Evolutionary conservation across 2,329 filamentous ascomycete species (phyloP).

Genomic region (Fulvia fulva): DNA sequence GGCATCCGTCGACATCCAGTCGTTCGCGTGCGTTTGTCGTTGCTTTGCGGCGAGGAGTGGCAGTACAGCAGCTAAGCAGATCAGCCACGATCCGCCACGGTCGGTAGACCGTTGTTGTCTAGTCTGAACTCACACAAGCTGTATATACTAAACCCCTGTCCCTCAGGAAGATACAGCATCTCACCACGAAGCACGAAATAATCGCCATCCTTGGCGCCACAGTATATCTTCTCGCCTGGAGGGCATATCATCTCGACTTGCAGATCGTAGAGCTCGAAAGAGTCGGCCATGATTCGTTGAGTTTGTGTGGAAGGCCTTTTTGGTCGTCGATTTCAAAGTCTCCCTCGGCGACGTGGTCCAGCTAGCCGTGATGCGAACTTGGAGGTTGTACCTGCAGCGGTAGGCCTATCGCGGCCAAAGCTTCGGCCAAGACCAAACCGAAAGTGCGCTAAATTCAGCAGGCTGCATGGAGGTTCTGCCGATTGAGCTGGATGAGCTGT

Average conservation of each 20-base stretch:
- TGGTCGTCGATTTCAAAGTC: too few relatives aligned
- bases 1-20: conserved; percentile 24
- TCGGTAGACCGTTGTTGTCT: too few relatives aligned
- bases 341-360: too few relatives aligned
- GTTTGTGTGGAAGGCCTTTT: too few relatives aligned
- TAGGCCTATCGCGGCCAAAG: neutral
- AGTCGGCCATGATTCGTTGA: conserved; percentile 10
- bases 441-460: neutral
- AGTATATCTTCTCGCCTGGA: conserved; percentile 18
- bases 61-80: conserved; percentile 17
- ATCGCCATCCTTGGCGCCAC: conserved; percentile 21
- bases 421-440: neutral
- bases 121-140: conserved; percentile 16
- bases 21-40: conserved; percentile 16
- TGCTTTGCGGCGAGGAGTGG: conserved; percentile 24
- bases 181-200: conserved; percentile 22
- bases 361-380: neutral
- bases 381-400: neutral
- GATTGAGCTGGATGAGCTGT: neutral
- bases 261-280: conserved; percentile 18
- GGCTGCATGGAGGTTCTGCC: too few relatives aligned
- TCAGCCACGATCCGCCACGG: neutral
- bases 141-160: conserved; percentile 25
- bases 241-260: conserved; percentile 21
- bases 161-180: conserved; percentile 21